Evolutionary conservation across 768 basidiomycete species (phyloP), one percentile per base, ranked within the genome.

Genomic region (Chlorophyllum brunneum): DNA sequence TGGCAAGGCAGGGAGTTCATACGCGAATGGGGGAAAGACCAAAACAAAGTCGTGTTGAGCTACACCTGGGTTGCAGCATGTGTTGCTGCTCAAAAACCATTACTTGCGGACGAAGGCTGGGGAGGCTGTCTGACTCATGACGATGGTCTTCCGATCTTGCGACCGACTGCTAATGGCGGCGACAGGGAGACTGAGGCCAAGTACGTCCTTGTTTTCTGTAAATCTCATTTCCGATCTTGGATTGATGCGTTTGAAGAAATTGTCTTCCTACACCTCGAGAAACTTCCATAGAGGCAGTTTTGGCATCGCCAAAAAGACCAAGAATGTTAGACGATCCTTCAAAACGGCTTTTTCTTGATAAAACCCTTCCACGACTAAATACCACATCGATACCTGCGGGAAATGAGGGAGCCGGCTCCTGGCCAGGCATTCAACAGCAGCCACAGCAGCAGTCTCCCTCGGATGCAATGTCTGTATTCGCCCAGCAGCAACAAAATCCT

Each of bases 261-360:
- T 74, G 78, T 48, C 62, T 85, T 48, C 83, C 83, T 27, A 85
- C 83, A 3, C 84, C 84, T 15, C 72, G 83, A 23, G 70, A 73
- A 13, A 83, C 81, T 11, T 82, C 83, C 13, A 67, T 73, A 10
- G 71, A 71, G 33, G 53, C 58, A 16, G 40, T 48, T 13, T 34
- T 54, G 16, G 22, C 33, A 23, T 38, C 18, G 23, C 9, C 27
- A 29, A 39, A 52, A 22, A 27, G 6, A 2, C 36, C 0, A 6
- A 53, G 39, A 36, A 27, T 31, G 22, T 27, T 20, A 8, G 51
- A 53, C 24, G 18, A 15, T n/a, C 31, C 31, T 45, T 27, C 36
- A 20, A 45, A 46, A 40, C 11, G 22, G 18, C 36, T 10, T 23
- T 39, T 43, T 20, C 2, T 13, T 15, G 26, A 45, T 5, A 29